Evolutionary conservation across 2,329 filamentous ascomycete species (phyloP).

Genomic region (Colletotrichum sp.): DNA sequence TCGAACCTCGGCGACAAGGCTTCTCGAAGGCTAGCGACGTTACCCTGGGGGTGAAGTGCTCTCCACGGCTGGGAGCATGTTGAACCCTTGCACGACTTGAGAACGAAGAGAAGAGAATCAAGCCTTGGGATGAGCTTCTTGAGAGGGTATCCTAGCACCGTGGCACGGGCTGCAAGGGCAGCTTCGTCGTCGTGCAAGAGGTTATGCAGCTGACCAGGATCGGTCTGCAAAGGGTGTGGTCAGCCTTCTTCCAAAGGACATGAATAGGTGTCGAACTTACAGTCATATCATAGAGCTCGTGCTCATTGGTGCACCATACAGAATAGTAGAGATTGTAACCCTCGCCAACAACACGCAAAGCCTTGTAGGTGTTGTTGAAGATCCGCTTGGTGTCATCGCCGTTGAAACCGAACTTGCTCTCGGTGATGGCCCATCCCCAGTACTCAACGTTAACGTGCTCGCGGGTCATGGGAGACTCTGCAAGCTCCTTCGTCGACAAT

Average conservation of each 20-base stretch:
- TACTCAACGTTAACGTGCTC: conserved; percentile 61
- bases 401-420: conserved; percentile 29
- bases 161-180: neutral
- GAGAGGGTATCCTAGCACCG: conserved; percentile 38
- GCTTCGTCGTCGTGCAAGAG: conserved; percentile 25
- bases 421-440: conserved; percentile 47
- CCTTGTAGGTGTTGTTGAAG: conserved; percentile 61
- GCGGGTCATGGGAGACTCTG: conserved; percentile 24
- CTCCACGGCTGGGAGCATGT: conserved; percentile 61
- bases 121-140: conserved; percentile 54
- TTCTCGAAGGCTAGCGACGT: conserved; percentile 54
- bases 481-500: conserved; percentile 25
- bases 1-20: conserved; percentile 55
- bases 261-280: conserved; percentile 33
- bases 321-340: conserved; percentile 61
- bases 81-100: conserved; percentile 62
- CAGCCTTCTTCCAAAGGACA: neutral
- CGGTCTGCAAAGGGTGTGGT: conserved; percentile 38
- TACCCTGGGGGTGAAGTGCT: conserved; percentile 56
- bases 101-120: conserved; percentile 62
- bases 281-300: conserved; percentile 56
- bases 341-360: conserved; percentile 48
- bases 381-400: conserved; percentile 24
- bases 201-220: conserved; percentile 50
- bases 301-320: conserved; percentile 57